Base-by-base conservation (phyloP, 768 basidiomycete genomes). In the Suillus occidentalis region DNA sequence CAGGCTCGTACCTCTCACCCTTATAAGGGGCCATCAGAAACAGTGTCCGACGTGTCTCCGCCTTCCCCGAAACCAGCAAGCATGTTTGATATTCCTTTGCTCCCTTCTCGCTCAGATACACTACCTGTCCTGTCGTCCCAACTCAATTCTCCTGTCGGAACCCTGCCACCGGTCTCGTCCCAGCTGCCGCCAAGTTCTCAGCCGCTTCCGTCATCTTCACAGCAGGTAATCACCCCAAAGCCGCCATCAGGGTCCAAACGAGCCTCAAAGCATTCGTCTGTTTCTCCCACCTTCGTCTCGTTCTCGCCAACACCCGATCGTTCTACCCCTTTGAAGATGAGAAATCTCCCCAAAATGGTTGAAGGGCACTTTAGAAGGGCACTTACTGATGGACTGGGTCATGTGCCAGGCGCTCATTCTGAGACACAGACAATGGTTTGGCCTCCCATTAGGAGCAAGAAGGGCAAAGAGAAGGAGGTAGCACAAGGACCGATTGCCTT, bases 41-140 rank as follows among this genome's bases (percentile, higher is more conserved):
- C 9, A 12, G 37, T 40, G 16, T 28, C 39, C 18, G 58, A 31
- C 25, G 18, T 31, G 12, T 40, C 28, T 31, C 40, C 18, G 20
- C 10, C 36, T 42, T 18, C 39, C 10, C 22, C 25, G 5, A 43
- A 59, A 20, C 12, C 18, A 28, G 25, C 39, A 13, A 42, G 39
- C 40, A 42, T 25, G 25, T 10, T 59, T 18, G n/a, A 59, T 59
- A 20, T 20, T 28, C 14, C 60, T 58, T 34, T 53, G 7, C 49
- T 43, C 37, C 39, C 60, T 12, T 28, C 40, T 59, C 65, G 40
- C 52, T 50, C 18, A 1, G 64, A 65, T 18, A 25, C 39, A 2
- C 28, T 64, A 28, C 65, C 65, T n/a, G 58, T 58, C 3, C 16
- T 36, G 6, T 56, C 67, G 7, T 50, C 68, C 2, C 37, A 60